Percentiles rank a stretch among this genome's conserved stretches.
These are phyloP conservation scores for Echeveria elegans DNA, from an alignment of 164 flowering plant species.

Conservation along the genomic window DNA sequence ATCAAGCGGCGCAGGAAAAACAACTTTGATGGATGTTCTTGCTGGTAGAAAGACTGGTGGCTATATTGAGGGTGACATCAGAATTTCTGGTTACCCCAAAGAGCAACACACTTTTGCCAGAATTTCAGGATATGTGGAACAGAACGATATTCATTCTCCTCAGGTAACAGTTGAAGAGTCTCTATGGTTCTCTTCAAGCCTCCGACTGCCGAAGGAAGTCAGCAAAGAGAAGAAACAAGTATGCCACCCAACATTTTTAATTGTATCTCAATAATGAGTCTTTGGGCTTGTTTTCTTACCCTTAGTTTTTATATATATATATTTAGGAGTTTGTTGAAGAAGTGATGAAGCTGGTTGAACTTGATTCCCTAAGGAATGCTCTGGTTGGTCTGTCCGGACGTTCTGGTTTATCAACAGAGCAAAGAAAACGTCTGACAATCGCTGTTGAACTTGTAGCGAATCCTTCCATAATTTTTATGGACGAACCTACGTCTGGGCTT, in stretches of 20 bases:
- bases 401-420: constrained; percentile 84
- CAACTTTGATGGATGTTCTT: constrained; percentile 92
- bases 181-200: constrained; percentile 62
- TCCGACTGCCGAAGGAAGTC: constrained; percentile 76
- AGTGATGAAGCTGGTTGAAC: constrained; percentile 85
- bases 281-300: constrained; percentile 1
- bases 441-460: constrained; percentile 98
- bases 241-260: constrained; percentile 13
- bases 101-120: constrained; percentile 83
- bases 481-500: constrained; percentile 96
- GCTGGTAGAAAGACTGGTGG: constrained; percentile 98
- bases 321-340: constrained; percentile 80
- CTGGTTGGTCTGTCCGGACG: constrained; percentile 86
- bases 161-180: constrained; percentile 91
- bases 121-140: constrained; percentile 91
- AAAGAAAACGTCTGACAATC: constrained; percentile 86
- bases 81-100: constrained; percentile 83
- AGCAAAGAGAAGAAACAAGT: constrained; percentile 33
- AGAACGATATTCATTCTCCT: constrained; percentile 92
- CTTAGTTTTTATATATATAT: constrained; percentile 10
- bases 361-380: constrained; percentile 59
- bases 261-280: neutral
- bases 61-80: constrained; percentile 84
- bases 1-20: constrained; percentile 93
- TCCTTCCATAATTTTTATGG: constrained; percentile 96